A percentile compares a stretch with the other conserved stretches of the same genome.
phyloP scores from a whole-genome alignment of 306 rosid genomes.

The Sechiopsis laciniata region DNA sequence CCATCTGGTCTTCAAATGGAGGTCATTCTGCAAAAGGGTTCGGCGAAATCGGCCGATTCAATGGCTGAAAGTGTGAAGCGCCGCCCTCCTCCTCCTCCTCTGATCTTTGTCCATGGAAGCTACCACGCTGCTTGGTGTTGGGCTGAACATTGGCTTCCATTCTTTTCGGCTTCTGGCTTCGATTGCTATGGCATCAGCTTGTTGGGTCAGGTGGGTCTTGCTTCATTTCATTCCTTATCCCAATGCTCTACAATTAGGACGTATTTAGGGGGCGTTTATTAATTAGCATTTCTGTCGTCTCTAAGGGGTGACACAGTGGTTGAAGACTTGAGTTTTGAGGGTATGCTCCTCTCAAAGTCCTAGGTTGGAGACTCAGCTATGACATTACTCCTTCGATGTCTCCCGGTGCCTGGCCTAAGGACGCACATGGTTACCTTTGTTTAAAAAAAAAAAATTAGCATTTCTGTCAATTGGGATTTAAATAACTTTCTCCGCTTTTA shows the following conservation, averaged over 20 bases:
- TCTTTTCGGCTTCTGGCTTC: constrained; percentile 63
- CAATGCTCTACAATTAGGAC: not conserved
- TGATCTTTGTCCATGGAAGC: constrained; percentile 88
- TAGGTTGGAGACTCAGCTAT: no score
- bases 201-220: constrained; percentile 60
- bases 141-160: constrained; percentile 86
- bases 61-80: constrained; percentile 6
- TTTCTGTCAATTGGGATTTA: no score
- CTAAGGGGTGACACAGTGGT: no score
- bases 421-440: no score
- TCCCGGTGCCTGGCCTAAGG: no score
- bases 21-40: constrained; percentile 49
- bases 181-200: constrained; percentile 78
- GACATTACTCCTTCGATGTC: no score
- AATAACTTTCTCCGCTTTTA: no score
- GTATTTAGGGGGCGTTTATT: not conserved
- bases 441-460: no score
- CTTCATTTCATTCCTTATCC: not conserved
- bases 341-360: no score
- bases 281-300: not conserved
- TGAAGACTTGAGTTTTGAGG: no score
- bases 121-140: constrained; percentile 97
- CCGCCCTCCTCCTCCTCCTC: no score
- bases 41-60: constrained; percentile 8
- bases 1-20: constrained; percentile 80